phyloP scores from a whole-genome alignment of 2,329 filamentous ascomycete genomes.

The Teratosphaeria nubilosa region DNA sequence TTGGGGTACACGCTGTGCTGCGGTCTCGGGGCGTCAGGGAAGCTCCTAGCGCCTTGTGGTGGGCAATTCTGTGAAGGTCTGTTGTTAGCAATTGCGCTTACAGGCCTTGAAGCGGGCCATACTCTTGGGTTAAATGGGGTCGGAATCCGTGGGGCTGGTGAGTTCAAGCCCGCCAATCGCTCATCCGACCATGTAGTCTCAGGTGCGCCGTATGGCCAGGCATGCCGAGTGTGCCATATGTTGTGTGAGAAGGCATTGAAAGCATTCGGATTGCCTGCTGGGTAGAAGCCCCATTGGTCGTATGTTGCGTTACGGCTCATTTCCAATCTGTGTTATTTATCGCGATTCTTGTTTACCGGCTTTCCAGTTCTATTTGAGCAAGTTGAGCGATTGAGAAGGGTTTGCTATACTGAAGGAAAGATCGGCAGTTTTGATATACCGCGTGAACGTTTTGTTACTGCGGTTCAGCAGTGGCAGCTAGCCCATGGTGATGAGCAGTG shows the following conservation, averaged over 20 bases:
- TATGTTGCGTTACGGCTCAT: not conserved
- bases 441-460: not conserved
- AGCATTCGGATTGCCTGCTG: not conserved
- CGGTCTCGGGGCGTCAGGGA: not conserved
- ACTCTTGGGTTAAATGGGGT: not conserved
- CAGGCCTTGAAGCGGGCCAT: not conserved
- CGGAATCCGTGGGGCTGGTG: not conserved
- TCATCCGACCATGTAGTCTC: not conserved
- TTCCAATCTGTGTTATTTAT: not conserved
- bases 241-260: not conserved
- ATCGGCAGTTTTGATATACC: not conserved
- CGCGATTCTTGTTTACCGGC: not conserved
- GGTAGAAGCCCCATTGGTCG: not conserved
- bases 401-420: not conserved
- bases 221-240: not conserved
- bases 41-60: not conserved
- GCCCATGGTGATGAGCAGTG: not conserved
- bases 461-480: not conserved
- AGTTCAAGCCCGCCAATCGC: not conserved
- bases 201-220: not conserved
- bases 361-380: not conserved
- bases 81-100: not conserved
- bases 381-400: not conserved
- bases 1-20: not conserved
- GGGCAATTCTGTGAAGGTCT: not conserved